Conservation (phyloP, 805 yeast genomes). For the Ogataea ramenticola region DNA sequence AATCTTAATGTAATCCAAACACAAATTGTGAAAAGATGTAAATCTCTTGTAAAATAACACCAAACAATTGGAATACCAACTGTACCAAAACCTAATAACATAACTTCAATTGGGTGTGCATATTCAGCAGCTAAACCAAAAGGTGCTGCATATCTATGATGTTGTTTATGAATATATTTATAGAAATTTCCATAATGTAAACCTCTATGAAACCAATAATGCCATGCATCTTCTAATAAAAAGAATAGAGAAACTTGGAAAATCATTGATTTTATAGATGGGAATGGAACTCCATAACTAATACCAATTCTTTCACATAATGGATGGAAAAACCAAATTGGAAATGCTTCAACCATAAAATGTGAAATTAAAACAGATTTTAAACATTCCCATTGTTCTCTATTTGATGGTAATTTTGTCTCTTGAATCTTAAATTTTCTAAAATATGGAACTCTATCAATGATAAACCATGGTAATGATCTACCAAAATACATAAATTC, state of each 20-base stretch:
- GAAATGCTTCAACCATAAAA: constrained; percentile 88
- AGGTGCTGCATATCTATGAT: constrained; percentile 96
- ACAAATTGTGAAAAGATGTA: constrained; percentile 87
- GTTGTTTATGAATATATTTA: constrained; percentile 93
- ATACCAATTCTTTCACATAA: constrained; percentile 78
- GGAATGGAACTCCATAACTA: constrained; percentile 78
- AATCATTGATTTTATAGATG: constrained; percentile 49
- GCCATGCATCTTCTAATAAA: constrained; percentile 91
- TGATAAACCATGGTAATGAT: constrained; percentile 85
- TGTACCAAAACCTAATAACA: constrained; percentile 88
- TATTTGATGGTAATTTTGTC: constrained; percentile 66
- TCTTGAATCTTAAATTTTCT: constrained; percentile 85
- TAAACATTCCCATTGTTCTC: constrained; percentile 91
- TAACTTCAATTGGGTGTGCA: constrained; percentile 93
- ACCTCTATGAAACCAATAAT: constrained; percentile 89
- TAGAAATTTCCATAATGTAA: constrained; percentile 86
- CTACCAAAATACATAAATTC: constrained; percentile 89
- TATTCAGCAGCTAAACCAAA: constrained; percentile 96
- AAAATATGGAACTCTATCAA: constrained; percentile 82
- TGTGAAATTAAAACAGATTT: constrained; percentile 81
- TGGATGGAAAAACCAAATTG: constrained; percentile 97
- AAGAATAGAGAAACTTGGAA: constrained; percentile 73
- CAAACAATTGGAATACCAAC: constrained; percentile 90
- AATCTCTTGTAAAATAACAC: constrained; percentile 64
- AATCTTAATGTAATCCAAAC: constrained; percentile 83